Conservation (phyloP, 441 rosid species). For the Erodium trifolium region DNA sequence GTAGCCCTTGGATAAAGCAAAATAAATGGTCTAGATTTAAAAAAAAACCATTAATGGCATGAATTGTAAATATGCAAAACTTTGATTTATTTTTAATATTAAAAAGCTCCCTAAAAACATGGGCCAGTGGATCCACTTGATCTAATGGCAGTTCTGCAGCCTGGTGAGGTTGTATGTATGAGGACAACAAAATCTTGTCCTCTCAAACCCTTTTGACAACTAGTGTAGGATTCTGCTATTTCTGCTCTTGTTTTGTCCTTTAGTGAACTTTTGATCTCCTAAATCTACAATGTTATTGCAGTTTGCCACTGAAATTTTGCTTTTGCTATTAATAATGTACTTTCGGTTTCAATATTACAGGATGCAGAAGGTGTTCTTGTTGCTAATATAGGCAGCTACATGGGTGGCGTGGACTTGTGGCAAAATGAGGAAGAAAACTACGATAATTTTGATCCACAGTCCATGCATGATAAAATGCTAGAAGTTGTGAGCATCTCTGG, state of each 20-base stretch:
- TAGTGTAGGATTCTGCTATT: constrained; percentile 5
- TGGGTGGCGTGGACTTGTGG: constrained; percentile 99
- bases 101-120: too few relatives aligned
- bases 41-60: too few relatives aligned
- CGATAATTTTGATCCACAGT: constrained; percentile 85
- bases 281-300: neutral
- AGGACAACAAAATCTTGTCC: neutral
- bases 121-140: too few relatives aligned
- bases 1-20: too few relatives aligned
- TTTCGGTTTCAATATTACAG: constrained; percentile 32
- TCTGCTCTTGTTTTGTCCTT: constrained; percentile 8
- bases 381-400: constrained; percentile 95
- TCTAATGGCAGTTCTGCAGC: neutral
- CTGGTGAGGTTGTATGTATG: neutral
- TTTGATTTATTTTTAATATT: too few relatives aligned
- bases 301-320: neutral
- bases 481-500: constrained; percentile 98
- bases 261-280: neutral
- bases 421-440: constrained; percentile 84
- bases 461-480: constrained; percentile 90
- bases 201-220: neutral
- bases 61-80: too few relatives aligned
- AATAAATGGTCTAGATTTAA: too few relatives aligned
- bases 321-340: constrained; percentile 13
- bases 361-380: constrained; percentile 96